Evolutionary conservation across 805 yeast species (phyloP), one percentile per base, ranked within the genome.

Genomic region (Brettanomyces custersianus): DNA sequence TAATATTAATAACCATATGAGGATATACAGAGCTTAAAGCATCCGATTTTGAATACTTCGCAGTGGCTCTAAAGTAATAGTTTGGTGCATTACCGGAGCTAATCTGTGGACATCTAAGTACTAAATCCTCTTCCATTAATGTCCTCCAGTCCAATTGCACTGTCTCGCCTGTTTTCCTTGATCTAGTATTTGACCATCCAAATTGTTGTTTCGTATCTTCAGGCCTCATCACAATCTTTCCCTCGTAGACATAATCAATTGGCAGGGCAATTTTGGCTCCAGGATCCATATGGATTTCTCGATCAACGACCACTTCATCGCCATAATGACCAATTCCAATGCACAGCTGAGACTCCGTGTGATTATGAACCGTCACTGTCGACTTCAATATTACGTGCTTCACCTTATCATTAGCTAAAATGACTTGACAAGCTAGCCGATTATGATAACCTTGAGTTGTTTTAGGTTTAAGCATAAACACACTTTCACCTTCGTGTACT

Each of bases 341-440:
- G 36, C 54, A 66, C 13, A 90, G 58, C 1, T 69, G 65, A 3
- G 82, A 72, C 20, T 75, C 71, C 0, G 90, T 74, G 27, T 71
- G 70, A 56, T 92, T 92, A 36, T 68, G 70, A 29, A 92, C 54
- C 0, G 73, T 65, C 8, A 85, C 59, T 0, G 96, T 77, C 0
- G 97, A 88, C 42, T 85, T 72, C 40, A 92, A 63, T n/a, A 70
- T 66, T 27, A 92, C 77, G 4, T 72, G 68, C 54, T 92, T 92
- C 12, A 90, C 81, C 44, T 81, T 82, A 44, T 86, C 92, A 4
- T 70, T 77, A 3, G 81, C 74, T 23, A 90, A 63, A 6, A 57
- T 62, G 22, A 88, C 71, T 26, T 82, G 87, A 47, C 90, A 78
- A 0, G 78, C 70, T 11, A 92, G 54, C 45, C 97, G 64, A 48